Conservation (phyloP, 768 basidiomycete species). For the Podaxis sp. region DNA sequence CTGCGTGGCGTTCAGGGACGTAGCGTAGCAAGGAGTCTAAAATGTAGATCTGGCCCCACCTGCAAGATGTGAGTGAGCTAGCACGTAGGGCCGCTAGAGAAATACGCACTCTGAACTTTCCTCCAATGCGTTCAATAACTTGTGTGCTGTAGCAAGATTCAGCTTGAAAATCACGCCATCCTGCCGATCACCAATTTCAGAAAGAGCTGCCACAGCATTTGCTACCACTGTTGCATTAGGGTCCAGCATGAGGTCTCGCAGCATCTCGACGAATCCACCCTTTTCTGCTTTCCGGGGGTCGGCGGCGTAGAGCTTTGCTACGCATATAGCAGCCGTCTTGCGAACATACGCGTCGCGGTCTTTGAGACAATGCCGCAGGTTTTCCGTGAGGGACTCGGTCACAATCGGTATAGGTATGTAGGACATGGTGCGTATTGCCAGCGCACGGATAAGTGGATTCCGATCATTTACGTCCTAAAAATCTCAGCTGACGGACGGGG, state of each 20-base stretch:
- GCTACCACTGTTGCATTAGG: conserved; percentile 95
- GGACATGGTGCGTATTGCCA: conserved; percentile 99
- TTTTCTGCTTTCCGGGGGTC: conserved; percentile 87
- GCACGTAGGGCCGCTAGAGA: not conserved
- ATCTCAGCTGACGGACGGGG: conserved; percentile 17
- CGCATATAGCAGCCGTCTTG: conserved; percentile 97
- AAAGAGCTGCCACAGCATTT: conserved; percentile 93
- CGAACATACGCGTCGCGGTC: conserved; percentile 97
- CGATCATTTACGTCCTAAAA: conserved; percentile 90
- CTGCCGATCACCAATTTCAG: conserved; percentile 95
- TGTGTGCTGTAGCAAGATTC: conserved; percentile 84
- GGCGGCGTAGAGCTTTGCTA: conserved; percentile 90
- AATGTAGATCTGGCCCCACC: conserved; percentile 99
- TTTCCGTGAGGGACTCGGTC: conserved; percentile 82
- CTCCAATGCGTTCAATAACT: conserved; percentile 84
- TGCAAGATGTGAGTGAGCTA: conserved; percentile 33
- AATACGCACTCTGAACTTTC: conserved; percentile 94
- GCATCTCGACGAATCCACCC: conserved; percentile 86
- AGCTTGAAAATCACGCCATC: conserved; percentile 93
- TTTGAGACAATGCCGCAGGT: conserved; percentile 87
- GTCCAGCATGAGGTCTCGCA: conserved; percentile 92
- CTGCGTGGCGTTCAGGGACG: conserved; percentile 83
- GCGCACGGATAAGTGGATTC: conserved; percentile 94
- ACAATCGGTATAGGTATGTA: conserved; percentile 94
- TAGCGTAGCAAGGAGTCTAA: conserved; percentile 91